Conservation (phyloP, 2,329 filamentous ascomycete species). For the Xylariaceae sp. region DNA sequence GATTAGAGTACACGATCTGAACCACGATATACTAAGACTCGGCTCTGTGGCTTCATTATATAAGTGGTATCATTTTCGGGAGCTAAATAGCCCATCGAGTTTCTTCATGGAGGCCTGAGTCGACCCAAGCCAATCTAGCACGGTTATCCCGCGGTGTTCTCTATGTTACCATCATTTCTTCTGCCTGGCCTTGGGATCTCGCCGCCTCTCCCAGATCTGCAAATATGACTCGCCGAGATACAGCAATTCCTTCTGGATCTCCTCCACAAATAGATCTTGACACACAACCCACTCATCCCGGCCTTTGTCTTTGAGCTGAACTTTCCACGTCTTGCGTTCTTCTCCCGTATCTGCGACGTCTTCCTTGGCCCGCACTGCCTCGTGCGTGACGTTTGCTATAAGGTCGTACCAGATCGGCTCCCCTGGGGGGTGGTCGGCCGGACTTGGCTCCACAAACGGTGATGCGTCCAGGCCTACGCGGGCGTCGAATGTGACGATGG, state of each 20-base stretch:
- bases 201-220: constrained; percentile 91
- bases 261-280: constrained; percentile 90
- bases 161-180: background rate
- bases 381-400: constrained; percentile 90
- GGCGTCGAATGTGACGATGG: constrained; percentile 93
- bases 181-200: constrained; percentile 38
- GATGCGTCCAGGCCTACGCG: constrained; percentile 75
- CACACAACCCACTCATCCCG: constrained; percentile 86
- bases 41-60: background rate
- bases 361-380: constrained; percentile 70
- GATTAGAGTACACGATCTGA: background rate
- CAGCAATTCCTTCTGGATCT: constrained; percentile 80
- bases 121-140: background rate
- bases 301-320: constrained; percentile 78
- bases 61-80: constrained; percentile 11
- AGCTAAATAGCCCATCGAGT: background rate
- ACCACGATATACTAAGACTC: background rate
- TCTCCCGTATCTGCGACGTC: constrained; percentile 88
- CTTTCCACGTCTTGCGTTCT: constrained; percentile 86
- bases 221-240: constrained; percentile 93
- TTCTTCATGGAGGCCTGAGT: background rate
- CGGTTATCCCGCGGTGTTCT: background rate
- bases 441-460: constrained; percentile 87
- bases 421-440: constrained; percentile 61
- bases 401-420: constrained; percentile 94